phyloP scores from a whole-genome alignment of 2,329 filamentous ascomycete species.

The Coccinonectria pachysandricola region DNA sequence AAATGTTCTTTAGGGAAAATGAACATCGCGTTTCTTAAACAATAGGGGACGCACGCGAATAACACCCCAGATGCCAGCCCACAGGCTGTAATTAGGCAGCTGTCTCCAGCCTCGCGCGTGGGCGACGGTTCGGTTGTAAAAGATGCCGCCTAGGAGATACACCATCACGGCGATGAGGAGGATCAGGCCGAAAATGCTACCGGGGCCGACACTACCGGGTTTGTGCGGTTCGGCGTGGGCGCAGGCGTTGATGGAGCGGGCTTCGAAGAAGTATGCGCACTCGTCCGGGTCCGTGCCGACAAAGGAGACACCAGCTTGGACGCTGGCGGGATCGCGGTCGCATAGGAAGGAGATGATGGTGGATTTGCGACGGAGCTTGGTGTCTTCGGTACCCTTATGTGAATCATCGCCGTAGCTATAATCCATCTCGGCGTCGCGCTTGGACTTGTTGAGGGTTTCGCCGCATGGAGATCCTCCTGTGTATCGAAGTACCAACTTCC shows the following conservation, averaged over 20 bases:
- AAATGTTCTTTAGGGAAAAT: no score
- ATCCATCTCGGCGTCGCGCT: slow-evolving; percentile 19
- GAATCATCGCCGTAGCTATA: slow-evolving; percentile 18
- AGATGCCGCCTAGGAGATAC: slow-evolving; percentile 84
- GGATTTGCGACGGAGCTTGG: slow-evolving; percentile 51
- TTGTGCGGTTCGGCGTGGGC: slow-evolving; percentile 57
- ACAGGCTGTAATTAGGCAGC: slow-evolving; percentile 86
- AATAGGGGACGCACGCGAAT: slow-evolving; percentile 52
- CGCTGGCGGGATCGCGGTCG: slow-evolving; percentile 65
- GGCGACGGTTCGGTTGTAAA: slow-evolving; percentile 90
- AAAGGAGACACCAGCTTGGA: slow-evolving; percentile 66
- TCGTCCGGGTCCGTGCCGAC: slow-evolving; percentile 76
- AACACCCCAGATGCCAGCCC: slow-evolving; percentile 80
- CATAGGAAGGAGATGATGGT: slow-evolving; percentile 89
- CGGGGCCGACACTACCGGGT: slow-evolving; percentile 58
- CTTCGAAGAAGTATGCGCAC: slow-evolving; percentile 93
- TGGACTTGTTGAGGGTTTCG: slow-evolving; percentile 27
- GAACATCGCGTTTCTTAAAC: no score
- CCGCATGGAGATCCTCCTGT: slow-evolving; percentile 66
- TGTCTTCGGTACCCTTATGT: slow-evolving; percentile 10
- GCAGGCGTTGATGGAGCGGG: slow-evolving; percentile 76
- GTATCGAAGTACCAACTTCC: slow-evolving; percentile 69
- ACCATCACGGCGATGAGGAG: slow-evolving; percentile 65
- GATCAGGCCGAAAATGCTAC: slow-evolving; percentile 83
- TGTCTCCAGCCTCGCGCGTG: slow-evolving; percentile 94